Conservation (phyloP, 2,329 filamentous ascomycete genomes). For the Cladosporium sp. region DNA sequence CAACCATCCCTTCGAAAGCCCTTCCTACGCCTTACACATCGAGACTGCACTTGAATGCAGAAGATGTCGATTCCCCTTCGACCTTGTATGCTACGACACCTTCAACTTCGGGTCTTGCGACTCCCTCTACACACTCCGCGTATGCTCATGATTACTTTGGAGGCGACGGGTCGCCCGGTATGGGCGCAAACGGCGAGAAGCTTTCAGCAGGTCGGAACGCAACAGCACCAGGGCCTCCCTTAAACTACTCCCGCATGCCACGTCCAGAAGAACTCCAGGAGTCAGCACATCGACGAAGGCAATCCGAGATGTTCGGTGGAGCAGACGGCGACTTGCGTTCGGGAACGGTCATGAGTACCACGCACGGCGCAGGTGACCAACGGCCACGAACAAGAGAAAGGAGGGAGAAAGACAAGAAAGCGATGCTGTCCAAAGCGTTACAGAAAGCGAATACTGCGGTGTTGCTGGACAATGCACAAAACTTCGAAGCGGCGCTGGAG, state of each 20-base stretch:
- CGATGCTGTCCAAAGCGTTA: conserved; percentile 92
- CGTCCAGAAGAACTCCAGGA: conserved; percentile 20
- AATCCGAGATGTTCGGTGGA: conserved; percentile 13
- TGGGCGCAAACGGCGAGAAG: conserved; percentile 27
- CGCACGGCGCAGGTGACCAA: conserved; percentile 16
- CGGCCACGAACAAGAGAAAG: conserved; percentile 35
- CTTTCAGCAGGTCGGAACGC: conserved; percentile 28
- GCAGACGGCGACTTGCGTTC: conserved; percentile 1
- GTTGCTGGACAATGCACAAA: conserved; percentile 91
- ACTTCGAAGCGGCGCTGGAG: conserved; percentile 85
- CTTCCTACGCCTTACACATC: not conserved
- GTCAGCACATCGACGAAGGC: conserved; percentile 8
- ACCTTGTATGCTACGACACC: conserved; percentile 23
- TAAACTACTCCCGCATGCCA: conserved; percentile 20
- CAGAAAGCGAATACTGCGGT: conserved; percentile 96
- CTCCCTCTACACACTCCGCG: conserved; percentile 33
- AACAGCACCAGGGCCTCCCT: conserved; percentile 27
- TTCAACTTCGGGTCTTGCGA: conserved; percentile 32
- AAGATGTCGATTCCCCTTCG: conserved; percentile 36
- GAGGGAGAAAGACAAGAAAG: conserved; percentile 67
- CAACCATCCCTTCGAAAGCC: not conserved
- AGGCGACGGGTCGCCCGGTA: conserved; percentile 30
- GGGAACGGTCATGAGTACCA: not conserved
- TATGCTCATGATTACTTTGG: conserved; percentile 35
- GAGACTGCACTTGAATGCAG: conserved; percentile 22